Conservation (phyloP, 495 filamentous ascomycete species). For the Penicillium turbatum region DNA sequence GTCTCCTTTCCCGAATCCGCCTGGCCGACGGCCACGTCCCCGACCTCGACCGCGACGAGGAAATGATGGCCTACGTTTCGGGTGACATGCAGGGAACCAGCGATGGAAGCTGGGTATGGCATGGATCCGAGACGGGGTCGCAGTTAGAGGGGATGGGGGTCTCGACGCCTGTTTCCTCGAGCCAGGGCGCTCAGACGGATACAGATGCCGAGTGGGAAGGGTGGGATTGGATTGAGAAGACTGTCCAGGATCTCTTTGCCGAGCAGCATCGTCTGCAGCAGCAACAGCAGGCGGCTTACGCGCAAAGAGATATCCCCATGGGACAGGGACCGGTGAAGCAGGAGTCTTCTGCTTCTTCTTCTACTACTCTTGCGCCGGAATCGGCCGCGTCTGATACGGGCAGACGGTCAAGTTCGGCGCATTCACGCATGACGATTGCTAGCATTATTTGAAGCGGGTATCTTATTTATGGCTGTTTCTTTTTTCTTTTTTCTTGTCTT, state of each 20-base stretch:
- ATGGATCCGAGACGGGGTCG: constrained; percentile 54
- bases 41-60: constrained; percentile 73
- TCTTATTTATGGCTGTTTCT: not conserved
- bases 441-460: constrained; percentile 58
- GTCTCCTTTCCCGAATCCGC: constrained; percentile 54
- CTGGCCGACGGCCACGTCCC: constrained; percentile 41
- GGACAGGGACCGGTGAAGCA: constrained; percentile 15
- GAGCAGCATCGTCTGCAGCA: constrained; percentile 33
- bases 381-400: constrained; percentile 35
- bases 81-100: constrained; percentile 83
- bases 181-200: constrained; percentile 7
- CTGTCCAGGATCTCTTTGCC: constrained; percentile 43
- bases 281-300: constrained; percentile 19
- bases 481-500: not conserved
- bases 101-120: constrained; percentile 85
- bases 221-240: constrained; percentile 52
- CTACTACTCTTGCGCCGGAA: constrained; percentile 32
- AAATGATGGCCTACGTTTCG: constrained; percentile 83
- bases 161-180: not conserved
- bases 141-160: constrained; percentile 31
- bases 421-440: constrained; percentile 70
- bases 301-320: constrained; percentile 3
- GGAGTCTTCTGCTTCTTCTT: constrained; percentile 11
- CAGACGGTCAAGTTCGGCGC: constrained; percentile 31
- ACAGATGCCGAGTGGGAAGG: constrained; percentile 42